These are phyloP conservation scores for Calendula officinalis DNA, from an alignment of 129 eudicot species.

Conservation along the genomic window DNA sequence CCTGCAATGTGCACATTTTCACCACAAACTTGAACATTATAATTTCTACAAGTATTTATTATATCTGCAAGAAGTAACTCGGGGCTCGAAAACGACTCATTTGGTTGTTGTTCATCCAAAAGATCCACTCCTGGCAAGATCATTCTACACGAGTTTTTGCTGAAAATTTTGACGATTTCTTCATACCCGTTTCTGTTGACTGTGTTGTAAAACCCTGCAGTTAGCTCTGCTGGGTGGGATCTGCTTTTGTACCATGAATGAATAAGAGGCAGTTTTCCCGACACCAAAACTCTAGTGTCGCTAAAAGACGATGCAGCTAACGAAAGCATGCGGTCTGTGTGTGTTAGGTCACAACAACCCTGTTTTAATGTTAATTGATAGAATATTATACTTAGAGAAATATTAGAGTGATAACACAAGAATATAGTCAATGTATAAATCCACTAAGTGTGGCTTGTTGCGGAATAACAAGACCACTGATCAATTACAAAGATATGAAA, in stretches of 20 bases:
- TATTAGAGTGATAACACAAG: too few species aligned
- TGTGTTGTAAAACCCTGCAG: conserved; percentile 80
- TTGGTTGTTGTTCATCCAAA: conserved; percentile 57
- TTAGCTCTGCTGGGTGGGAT: conserved; percentile 77
- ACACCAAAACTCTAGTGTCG: conserved; percentile 33
- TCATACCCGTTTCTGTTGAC: conserved; percentile 59
- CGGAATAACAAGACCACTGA: too few species aligned
- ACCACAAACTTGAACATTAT: conserved; percentile 48
- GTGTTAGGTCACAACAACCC: too few species aligned
- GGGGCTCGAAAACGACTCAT: conserved; percentile 53
- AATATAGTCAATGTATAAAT: too few species aligned
- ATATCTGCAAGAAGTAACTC: conserved; percentile 48
- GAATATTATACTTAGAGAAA: too few species aligned
- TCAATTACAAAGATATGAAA: too few species aligned
- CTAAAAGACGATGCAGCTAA: conserved; percentile 58
- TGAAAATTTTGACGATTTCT: conserved; percentile 45
- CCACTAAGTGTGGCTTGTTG: too few species aligned
- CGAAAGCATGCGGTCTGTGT: conserved; percentile 65
- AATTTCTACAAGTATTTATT: conserved; percentile 43
- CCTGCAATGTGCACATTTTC: conserved; percentile 48
- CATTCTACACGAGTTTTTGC: conserved; percentile 48
- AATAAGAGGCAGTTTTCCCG: conserved; percentile 67
- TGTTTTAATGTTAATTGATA: too few species aligned
- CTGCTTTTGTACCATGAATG: conserved; percentile 59
- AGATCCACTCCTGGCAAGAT: conserved; percentile 79